Base-by-base conservation (phyloP, 257 asterid genomes). In the Gentiana straminea region DNA sequence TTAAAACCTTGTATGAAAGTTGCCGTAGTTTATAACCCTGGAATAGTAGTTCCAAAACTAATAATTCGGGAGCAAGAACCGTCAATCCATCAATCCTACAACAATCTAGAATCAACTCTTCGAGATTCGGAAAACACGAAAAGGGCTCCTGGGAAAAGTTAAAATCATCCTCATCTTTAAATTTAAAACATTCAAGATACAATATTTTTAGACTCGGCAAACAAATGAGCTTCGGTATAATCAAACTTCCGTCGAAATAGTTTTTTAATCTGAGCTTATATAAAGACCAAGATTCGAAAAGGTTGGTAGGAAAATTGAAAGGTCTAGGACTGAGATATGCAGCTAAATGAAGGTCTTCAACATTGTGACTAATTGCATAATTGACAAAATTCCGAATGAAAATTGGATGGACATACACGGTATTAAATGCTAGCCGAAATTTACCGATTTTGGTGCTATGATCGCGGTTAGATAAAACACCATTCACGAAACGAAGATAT, bases 291-390 rank as follows among this genome's bases (percentile, higher is more conserved):
- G 57, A 52, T 5, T 50, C 57, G 13, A 43, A 62, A 38, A 66
- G 13, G 32, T 35, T 5, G 15, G n/a, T 50, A 15, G 72, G 65
- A n/a, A 73, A 51, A 24, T 33, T 38, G 45, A 64, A 35, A 33
- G 66, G 63, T 1, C 24, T 1, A 1, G 69, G 58, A 39, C 12
- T 6, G 41, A 50, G 39, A 37, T 1, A 24, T 0, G 61, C 48
- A 33, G 57, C 54, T 51, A 68, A 57, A 35, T 58, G 63, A 44
- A 73, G 60, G 24, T 41, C 64, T 13, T 50, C 54, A 47, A 57
- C 69, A 24, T 62, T 57, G 54, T 68, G 74, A 6, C 39, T 7
- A 64, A 64, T 48, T n/a, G 64, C 79, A 54, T 69, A 65, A 34
- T 37, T 43, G 3, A 54, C 13, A 51, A 69, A 73, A 10, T 64